Base-by-base conservation (phyloP, 441 rosid genomes). In the Melastoma candidum region DNA sequence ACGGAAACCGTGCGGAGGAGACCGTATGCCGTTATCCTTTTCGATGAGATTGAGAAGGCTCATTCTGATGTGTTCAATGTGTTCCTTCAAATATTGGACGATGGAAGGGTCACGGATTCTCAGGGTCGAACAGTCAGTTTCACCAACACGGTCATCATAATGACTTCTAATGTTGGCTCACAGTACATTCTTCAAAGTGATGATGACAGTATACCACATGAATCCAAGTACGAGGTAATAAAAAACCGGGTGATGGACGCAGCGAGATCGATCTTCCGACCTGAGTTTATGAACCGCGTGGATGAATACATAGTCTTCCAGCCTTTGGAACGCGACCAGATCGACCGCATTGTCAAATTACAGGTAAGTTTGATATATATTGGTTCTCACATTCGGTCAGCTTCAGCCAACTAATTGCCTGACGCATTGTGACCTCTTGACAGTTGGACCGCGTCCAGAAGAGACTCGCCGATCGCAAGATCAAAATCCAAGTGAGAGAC, bases 221-320 rank as follows among this genome's bases (percentile, higher is more conserved):
- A 84, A 68, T 56, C 68, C 1, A 77, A 82, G 14, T 90, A 94
- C 57, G 94, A 85, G 58, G 80, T 81, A 12, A 94, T 94, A 36
- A 94, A 84, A 65, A 75, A 78, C 58, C 72, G 92, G 65, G 97
- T 90, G 49, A 75, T 85, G 92, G 92, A 84, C 61, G 95, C 99
- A 74, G 97, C 97, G 11, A 84, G 97, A 71, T 80, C 90, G 10
- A 54, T 90, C 55, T 94, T 94, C 54, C 88, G 97, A 22, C 97
- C 99, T 0, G 99, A 94, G 71, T 94, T 94, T 64, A 84, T 94
- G 95, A 94, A 90, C 64, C 77, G 99, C 32, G 95, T 90, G 45
- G 99, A 94, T 59, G 97, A 94, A 60, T 90, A 87, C 73, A 90
- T 94, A 32, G 97, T 90, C 12, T 94, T 94, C 97, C 96, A 94